Base-by-base conservation (phyloP, 495 filamentous ascomycete species). In the Geopyxis carbonaria region DNA sequence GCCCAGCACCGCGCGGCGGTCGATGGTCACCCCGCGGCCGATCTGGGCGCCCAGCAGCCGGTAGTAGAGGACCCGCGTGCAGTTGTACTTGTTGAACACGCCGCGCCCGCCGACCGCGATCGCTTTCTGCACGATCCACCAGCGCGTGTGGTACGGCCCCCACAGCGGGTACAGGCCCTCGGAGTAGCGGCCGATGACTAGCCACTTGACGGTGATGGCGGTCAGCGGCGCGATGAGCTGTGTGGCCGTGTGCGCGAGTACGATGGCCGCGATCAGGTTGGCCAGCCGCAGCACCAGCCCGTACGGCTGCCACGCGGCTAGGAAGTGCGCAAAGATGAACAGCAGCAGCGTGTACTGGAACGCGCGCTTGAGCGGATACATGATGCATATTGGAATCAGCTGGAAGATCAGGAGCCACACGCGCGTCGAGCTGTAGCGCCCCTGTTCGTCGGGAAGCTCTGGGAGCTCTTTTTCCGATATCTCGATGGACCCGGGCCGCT, bases 151-250 rank as follows among this genome's bases (percentile, higher is more conserved):
- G 43, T 64, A 67, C 3, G 38, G 34, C 3, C 60, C 61, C 64
- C 64, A 67, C 63, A 67, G 65, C 16, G 64, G 63, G 28, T 56
- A 65, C 13, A 65, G 40, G 3, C 64, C 64, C 40, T 59, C 56
- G 21, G 50, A 44, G 43, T 62, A 61, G 2, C 57, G 54, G 5
- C 64, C 63, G 33, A 67, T 60, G 29, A 65, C 48, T 2, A 61
- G 2, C 64, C 63, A 67, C 38, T 67, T 67, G 38, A 57, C 51
- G 4, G 46, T 10, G 9, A 65, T 64, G 9, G 50, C 61, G 25
- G 55, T 24, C 15, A 63, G 23, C 13, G 64, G 64, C 5, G 44
- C 34, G 2, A 57, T 37, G 5, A 55, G 33, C 7, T 51, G 44
- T 4, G 53, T 49, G n/a, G 43, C 39, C 0, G 57, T 6, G 5